A percentile compares a stretch with the other conserved stretches of the same genome.
phyloP scores from a whole-genome alignment of 2,329 filamentous ascomycete genomes.

The Geosmithia flava region DNA sequence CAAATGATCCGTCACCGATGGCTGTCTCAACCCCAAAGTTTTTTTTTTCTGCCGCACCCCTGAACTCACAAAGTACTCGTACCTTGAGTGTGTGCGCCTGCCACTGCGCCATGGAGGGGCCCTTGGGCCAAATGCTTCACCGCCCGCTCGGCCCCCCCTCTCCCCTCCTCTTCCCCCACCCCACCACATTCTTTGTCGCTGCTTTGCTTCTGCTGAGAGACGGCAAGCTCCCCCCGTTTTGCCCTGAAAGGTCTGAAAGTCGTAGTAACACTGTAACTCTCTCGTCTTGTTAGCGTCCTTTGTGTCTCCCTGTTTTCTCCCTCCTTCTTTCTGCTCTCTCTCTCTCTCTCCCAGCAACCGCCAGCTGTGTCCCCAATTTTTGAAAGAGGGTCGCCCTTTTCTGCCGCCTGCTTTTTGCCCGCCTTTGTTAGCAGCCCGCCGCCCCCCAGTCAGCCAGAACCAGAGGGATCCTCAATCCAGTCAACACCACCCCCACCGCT shows the following conservation, averaged over 20 bases:
- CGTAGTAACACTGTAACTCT: too few relatives aligned
- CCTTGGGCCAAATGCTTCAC: neutral
- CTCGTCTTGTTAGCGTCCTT: too few relatives aligned
- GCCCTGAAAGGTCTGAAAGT: too few relatives aligned
- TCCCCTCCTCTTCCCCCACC: too few relatives aligned
- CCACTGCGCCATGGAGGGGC: neutral
- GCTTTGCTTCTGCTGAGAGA: too few relatives aligned
- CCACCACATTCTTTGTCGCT: too few relatives aligned
- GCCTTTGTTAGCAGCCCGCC: neutral
- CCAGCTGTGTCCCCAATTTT: neutral
- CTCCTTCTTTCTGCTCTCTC: neutral
- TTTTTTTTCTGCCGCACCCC: constrained; percentile 2
- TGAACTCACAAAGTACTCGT: neutral
- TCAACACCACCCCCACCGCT: constrained; percentile 1
- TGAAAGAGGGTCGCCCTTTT: neutral
- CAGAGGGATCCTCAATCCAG: constrained; percentile 1
- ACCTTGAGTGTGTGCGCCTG: too few relatives aligned
- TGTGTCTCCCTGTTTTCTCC: too few relatives aligned
- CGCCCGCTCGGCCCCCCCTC: neutral
- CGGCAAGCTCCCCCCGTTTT: too few relatives aligned
- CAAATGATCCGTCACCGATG: neutral
- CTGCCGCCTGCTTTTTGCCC: neutral
- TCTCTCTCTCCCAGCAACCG: neutral
- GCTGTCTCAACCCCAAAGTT: constrained; percentile 2
- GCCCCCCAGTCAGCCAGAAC: neutral